Evolutionary conservation across 2,329 filamentous ascomycete genomes (phyloP).

Genomic region (Cladosporium phlei): DNA sequence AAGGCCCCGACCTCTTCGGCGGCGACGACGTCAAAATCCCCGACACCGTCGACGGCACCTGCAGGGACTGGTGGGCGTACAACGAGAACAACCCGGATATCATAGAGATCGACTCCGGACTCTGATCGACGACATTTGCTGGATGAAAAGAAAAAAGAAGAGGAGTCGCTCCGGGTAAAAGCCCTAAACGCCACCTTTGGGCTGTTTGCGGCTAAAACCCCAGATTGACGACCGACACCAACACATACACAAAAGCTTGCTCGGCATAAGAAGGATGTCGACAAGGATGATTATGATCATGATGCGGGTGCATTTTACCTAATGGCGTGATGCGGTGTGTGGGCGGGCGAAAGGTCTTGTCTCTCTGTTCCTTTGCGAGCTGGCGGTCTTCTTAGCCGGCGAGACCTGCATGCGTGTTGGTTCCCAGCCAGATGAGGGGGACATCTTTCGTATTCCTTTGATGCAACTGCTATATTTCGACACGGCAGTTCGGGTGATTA

Average conservation of each 20-base stretch:
- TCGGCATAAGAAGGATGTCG: neutral
- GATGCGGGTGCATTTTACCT: neutral
- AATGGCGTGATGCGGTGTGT: neutral
- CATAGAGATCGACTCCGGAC: neutral
- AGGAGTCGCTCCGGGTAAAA: constrained; percentile 9
- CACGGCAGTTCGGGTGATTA: constrained; percentile 1
- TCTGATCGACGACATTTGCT: neutral
- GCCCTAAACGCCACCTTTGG: constrained; percentile 9
- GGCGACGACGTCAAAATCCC: constrained; percentile 41
- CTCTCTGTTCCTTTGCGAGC: neutral
- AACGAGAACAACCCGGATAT: constrained; percentile 10
- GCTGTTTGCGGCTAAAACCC: constrained; percentile 11
- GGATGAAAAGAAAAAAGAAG: neutral
- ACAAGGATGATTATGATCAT: no score
- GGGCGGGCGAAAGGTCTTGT: neutral
- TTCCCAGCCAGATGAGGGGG: constrained; percentile 5
- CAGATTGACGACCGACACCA: no score
- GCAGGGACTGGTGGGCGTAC: constrained; percentile 43
- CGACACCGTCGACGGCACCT: constrained; percentile 44
- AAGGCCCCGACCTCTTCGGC: constrained; percentile 38
- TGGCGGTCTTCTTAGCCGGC: constrained; percentile 6
- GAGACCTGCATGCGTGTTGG: neutral
- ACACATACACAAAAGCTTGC: constrained; percentile 2
- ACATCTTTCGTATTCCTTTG: neutral
- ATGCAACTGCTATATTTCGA: neutral